These are phyloP conservation scores for Botrytis tulipae DNA, from an alignment of 2,329 filamentous ascomycete genomes.

Conservation along the genomic window DNA sequence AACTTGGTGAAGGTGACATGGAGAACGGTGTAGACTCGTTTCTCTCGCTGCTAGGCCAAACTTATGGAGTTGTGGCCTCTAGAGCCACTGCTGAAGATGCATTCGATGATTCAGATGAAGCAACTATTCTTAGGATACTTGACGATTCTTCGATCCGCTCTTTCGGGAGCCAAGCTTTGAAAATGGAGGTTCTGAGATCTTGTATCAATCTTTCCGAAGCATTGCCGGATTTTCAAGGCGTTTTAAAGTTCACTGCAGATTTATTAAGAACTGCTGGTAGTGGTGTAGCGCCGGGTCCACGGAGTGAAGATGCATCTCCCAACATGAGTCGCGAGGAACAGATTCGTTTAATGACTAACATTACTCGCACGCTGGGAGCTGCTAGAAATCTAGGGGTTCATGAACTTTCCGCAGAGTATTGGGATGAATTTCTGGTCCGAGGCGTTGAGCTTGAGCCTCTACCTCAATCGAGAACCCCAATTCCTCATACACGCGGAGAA, in stretches of 20 bases:
- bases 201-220: constrained; percentile 94
- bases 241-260: constrained; percentile 83
- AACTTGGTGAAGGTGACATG: constrained; percentile 62
- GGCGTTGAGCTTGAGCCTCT: constrained; percentile 68
- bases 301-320: constrained; percentile 67
- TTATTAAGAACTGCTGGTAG: constrained; percentile 79
- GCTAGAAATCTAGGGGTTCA: constrained; percentile 70
- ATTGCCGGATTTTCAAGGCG: constrained; percentile 84
- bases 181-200: constrained; percentile 82
- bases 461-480: constrained; percentile 58
- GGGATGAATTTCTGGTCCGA: constrained; percentile 92
- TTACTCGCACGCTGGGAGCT: constrained; percentile 78
- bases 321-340: constrained; percentile 80
- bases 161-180: constrained; percentile 77
- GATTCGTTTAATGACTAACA: constrained; percentile 76
- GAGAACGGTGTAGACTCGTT: constrained; percentile 65
- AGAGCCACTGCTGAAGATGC: constrained; percentile 18
- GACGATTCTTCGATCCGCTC: constrained; percentile 56
- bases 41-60: constrained; percentile 58
- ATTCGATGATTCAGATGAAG: constrained; percentile 50
- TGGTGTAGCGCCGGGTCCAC: constrained; percentile 70
- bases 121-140: constrained; percentile 56
- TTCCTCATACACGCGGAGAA: constrained; percentile 59
- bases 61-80: constrained; percentile 58
- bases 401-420: constrained; percentile 78